Evolutionary conservation across 2,329 filamentous ascomycete genomes (phyloP), one percentile per base, ranked within the genome.

Genomic region (Davidsoniella eucalypti): DNA sequence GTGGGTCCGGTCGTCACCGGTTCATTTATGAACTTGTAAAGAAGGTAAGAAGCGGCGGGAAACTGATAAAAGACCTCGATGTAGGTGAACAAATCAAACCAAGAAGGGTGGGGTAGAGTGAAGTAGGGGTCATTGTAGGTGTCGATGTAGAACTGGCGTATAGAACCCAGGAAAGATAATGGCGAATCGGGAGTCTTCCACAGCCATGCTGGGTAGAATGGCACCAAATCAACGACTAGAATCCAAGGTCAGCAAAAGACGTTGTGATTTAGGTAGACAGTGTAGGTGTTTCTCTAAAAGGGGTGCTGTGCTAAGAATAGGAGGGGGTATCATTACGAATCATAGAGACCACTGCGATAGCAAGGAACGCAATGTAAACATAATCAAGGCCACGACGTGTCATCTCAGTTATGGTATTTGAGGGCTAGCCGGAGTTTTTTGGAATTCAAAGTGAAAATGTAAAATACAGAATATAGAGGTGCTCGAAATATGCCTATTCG

Each of bases 121-220:
- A 63, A 60, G 58, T 73, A 72, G 6, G 72, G 73, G 60, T 78
- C 75, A 51, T 72, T 71, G 56, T 70, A 71, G 9, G 62, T 62
- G 36, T 59, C 53, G 41, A 70, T 60, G 61, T 77, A 77, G 57
- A 64, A 67, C 3, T 61, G 53, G 52, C 71, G 69, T 52, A 76
- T 58, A 36, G 61, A 51, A 54, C 66, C 60, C 43, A 76, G 63
- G 55, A 68, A 64, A 59, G 73, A 68, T 5, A 77, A 61, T 0
- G 73, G 73, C 0, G 67, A 59, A 4, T 59, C 63, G 1, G 65
- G 57, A 0, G 63, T 52, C 2, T 61, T 57, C 61, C 67, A 73
- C 43, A 76, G 65, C 46, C 60, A 62, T 2, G 57, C 52, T 1
- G 75, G 75, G 58, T 76, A 77, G 55, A 74, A 66, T 29, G 67